Conservation (phyloP, 768 basidiomycete genomes). For the Kwoniella sp. region DNA sequence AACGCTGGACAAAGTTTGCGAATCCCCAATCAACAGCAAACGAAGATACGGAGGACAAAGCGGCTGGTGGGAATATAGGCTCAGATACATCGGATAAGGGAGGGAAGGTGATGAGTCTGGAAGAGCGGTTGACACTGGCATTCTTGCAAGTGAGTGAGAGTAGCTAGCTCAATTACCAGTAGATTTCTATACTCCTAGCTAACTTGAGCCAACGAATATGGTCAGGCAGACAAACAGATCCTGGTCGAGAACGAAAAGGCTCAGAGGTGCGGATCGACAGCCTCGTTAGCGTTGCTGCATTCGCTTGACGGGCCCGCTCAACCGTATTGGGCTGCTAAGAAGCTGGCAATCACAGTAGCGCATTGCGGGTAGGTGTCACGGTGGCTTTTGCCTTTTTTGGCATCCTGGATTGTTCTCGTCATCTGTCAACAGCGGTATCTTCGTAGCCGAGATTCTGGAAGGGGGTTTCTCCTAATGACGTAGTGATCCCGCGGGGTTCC, state of each 20-base stretch:
- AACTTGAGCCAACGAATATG: not conserved
- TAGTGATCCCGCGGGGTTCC: no score
- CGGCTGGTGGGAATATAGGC: not conserved
- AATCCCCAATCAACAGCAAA: constrained; percentile 1
- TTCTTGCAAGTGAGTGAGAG: constrained; percentile 76
- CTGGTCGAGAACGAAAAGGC: constrained; percentile 68
- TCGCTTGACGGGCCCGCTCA: constrained; percentile 74
- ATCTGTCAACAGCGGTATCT: no score
- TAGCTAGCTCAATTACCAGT: no score
- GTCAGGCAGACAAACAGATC: constrained; percentile 73
- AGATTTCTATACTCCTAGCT: not conserved
- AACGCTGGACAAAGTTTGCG: constrained; percentile 48
- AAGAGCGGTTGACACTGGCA: constrained; percentile 80
- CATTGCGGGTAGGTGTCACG: constrained; percentile 83
- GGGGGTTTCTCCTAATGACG: no score
- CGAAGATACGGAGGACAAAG: constrained; percentile 2
- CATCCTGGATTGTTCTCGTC: not conserved
- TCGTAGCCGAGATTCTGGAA: no score
- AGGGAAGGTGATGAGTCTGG: constrained; percentile 64
- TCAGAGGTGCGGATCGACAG: constrained; percentile 81
- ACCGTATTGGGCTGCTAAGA: constrained; percentile 80
- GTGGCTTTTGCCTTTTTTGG: no score
- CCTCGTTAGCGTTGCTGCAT: constrained; percentile 87
- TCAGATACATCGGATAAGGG: not conserved
- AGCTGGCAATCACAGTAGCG: constrained; percentile 79